Base-by-base conservation (phyloP, 1,284 basidiomycete genomes). In the Ganoderma leucocontextum region DNA sequence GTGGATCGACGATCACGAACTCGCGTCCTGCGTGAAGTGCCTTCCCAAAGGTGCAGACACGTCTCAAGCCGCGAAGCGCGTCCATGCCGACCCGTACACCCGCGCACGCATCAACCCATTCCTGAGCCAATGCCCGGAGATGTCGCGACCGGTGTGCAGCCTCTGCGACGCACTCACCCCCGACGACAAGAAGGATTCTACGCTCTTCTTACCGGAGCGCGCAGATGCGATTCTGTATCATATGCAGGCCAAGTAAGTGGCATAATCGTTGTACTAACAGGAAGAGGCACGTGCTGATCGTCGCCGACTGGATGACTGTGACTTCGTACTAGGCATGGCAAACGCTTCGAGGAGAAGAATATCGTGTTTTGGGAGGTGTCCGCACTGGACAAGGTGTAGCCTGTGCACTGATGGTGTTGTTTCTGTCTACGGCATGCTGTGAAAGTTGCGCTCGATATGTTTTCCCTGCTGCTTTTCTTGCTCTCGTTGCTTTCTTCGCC, bases 191-290 rank as follows among this genome's bases (percentile, higher is more conserved):
- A 52, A 15, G 25, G 8, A 58, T 6, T 8, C 52, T 8, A 63
- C 63, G 15, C 33, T 33, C 4, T 49, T 42, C 36, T 5, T 42
- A 38, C 10, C 22, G 25, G 10, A 52, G 7, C 10, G 12, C 0
- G 58, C 58, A 19, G 66, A 67, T 29, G 39, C 29, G 36, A 60
- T 67, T 10, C 57, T 67, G 19, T 63, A 60, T 22, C 66, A 67
- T 38, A 12, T 67, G 38, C 66, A 49, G 7, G 42, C n/a, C 3
- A 63, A 47, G 66, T 67, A 38, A 53, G 62, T 53, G 33, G 7
- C 49, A 9, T 52, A 8, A 15, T 12, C 5, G 1, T 52, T 29
- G 10, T 52, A 0, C n/a, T n/a, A 39, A 39, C 39, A 1, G 1
- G n/a, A 7, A n/a, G 2, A 47, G 9, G 1, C 1, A 4, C 39